Evolutionary conservation across 2,329 filamentous ascomycete genomes (phyloP), one percentile per base, ranked within the genome.

Genomic region (Colletotrichum siamense): DNA sequence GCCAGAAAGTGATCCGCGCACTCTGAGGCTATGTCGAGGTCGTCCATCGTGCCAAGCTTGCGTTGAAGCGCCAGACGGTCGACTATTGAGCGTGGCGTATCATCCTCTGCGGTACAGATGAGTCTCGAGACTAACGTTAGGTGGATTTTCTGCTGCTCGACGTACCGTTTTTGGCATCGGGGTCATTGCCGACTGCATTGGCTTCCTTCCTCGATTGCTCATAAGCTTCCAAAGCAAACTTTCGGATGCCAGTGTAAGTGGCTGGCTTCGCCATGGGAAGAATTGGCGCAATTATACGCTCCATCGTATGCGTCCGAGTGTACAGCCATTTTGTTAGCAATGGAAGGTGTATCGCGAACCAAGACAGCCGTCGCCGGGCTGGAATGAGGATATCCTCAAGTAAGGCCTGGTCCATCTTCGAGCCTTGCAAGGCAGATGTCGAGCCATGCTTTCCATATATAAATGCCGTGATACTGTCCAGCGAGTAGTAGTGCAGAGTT

Each of bases 101-200:
- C 44, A 13, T 52, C 12, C 6, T 8, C 44, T 52, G 6, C n/a
- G 0, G 10, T 8, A 36, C 34, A 36, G 0, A 36, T 36, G 34
- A 36, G 34, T 36, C 15, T 36, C 7, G 7, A 36, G 15, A 36
- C 34, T 36, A 16, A 36, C 7, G 7, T 16, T 36, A 36, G 34
- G 34, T 36, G 34, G 3, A 2, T 8, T 36, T 36, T 0, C 34
- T 36, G 34, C 3, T 8, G 16, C 34, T 36, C 15, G 34, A 36
- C 44, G 0, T 22, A 52, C 44, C 44, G 0, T 13, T 22, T 0
- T 52, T 1, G n/a, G 6, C n/a, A 8, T 8, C n/a, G 12, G 10
- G 4, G 0, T 44, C 1, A 0, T 24, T 1, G 44, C 4, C 44
- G 4, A 3, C 44, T 22, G 0, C n/a, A 12, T 7, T 13, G 44